Percentiles rank a stretch among this genome's conserved stretches.
These are phyloP conservation scores for Monilinia fructicola DNA, from an alignment of 2,329 filamentous ascomycete species.

Conservation along the genomic window DNA sequence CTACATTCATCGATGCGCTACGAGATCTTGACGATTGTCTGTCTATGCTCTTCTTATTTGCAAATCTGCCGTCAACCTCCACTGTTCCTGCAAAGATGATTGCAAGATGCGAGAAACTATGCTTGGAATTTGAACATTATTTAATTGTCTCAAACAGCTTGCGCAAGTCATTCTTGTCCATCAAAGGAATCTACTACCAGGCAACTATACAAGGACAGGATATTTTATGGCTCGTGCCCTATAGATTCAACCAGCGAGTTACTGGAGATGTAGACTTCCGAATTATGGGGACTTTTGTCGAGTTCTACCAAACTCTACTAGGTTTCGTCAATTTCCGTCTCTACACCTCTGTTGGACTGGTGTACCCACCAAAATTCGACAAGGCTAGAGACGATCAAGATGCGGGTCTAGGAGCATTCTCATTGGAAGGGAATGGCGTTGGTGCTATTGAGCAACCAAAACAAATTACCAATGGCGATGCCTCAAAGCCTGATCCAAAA, in stretches of 20 bases:
- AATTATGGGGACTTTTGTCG: slow-evolving; percentile 98
- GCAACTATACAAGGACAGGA: slow-evolving; percentile 96
- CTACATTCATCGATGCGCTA: slow-evolving; percentile 91
- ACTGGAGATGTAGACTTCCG: slow-evolving; percentile 95
- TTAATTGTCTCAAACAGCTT: slow-evolving; percentile 88
- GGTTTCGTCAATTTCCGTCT: slow-evolving; percentile 95
- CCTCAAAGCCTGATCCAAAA: slow-evolving; percentile 57
- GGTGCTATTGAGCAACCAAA: slow-evolving; percentile 53
- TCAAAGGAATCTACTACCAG: slow-evolving; percentile 99
- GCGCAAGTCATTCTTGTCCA: slow-evolving; percentile 94
- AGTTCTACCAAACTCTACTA: slow-evolving; percentile 96
- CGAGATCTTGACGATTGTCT: slow-evolving; percentile 95
- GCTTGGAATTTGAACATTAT: slow-evolving; percentile 96
- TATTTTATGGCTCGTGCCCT: slow-evolving; percentile 94
- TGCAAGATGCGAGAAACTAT: slow-evolving; percentile 87
- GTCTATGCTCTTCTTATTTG: slow-evolving; percentile 96
- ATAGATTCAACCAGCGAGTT: slow-evolving; percentile 94
- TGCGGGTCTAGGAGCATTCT: slow-evolving; percentile 88
- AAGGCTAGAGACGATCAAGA: slow-evolving; percentile 81
- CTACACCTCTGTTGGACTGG: slow-evolving; percentile 85
- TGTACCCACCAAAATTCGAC: slow-evolving; percentile 96
- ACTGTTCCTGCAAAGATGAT: slow-evolving; percentile 94
- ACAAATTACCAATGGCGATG: slow-evolving; percentile 52
- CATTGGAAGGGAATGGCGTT: slow-evolving; percentile 73
- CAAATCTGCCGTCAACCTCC: slow-evolving; percentile 86